These are phyloP conservation scores for Miscanthus lutarioriparius DNA, from an alignment of 176 grass and related monocot genomes.

Conservation along the genomic window DNA sequence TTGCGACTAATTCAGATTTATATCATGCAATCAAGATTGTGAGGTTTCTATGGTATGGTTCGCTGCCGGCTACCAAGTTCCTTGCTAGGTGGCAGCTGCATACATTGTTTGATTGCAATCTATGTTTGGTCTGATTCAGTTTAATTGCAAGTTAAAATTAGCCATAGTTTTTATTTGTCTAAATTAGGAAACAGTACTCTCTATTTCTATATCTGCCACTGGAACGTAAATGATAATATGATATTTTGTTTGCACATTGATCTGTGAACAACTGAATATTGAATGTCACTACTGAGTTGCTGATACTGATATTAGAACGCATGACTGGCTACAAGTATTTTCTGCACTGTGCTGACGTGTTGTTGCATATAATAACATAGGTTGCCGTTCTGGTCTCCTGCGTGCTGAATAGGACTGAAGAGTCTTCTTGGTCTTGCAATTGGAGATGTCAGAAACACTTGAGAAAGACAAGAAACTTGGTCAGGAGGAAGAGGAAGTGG, in stretches of 20 bases:
- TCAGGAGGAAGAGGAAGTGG: slow-evolving; percentile 32
- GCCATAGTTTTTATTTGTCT: neutral
- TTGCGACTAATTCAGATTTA: too few relatives aligned
- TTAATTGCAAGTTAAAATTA: neutral
- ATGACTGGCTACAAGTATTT: neutral
- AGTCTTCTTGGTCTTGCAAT: neutral
- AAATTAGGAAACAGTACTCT: neutral
- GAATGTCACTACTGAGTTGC: neutral
- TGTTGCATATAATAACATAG: neutral
- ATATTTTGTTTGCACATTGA: neutral
- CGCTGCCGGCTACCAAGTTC: neutral
- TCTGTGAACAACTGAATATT: neutral
- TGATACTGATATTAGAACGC: neutral
- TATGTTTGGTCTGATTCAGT: neutral
- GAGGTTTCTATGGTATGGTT: neutral
- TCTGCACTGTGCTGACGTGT: neutral
- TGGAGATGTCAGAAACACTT: slow-evolving; percentile 39
- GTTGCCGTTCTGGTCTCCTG: neutral
- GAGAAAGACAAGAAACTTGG: slow-evolving; percentile 39
- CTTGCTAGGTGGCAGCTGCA: neutral
- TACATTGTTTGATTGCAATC: neutral
- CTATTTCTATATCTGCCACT: too few relatives aligned
- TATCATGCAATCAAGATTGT: too few relatives aligned
- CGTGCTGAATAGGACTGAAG: neutral
- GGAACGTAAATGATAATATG: neutral